Evolutionary conservation across 495 filamentous ascomycete genomes (phyloP), one percentile per base, ranked within the genome.

Genomic region (Xylaria bambusicola): DNA sequence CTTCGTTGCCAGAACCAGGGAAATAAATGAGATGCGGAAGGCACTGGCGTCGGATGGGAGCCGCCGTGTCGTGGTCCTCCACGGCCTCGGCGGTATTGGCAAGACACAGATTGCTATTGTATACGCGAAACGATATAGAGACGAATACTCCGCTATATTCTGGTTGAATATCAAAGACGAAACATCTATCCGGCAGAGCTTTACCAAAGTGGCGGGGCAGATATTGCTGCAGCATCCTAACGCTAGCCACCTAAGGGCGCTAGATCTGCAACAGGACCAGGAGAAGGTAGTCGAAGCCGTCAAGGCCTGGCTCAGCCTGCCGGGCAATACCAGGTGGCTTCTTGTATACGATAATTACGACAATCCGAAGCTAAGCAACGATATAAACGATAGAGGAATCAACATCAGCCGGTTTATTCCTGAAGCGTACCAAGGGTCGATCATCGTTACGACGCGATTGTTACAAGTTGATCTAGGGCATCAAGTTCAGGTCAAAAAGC

Each of bases 391-490:
- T 42, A 29, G 21, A 6, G 42, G 24, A 69, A 38, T n/a, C 36
- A 64, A 79, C 54, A 72, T 79, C 49, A 49, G 56, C 17, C 58
- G 48, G 21, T 78, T 71, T 57, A 60, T 79, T 21, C 67, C 75
- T 6, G 56, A 71, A 6, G 41, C 59, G 12, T 41, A 70, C 47
- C 74, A 76, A 48, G 76, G 73, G 5, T 69, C 70, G 8, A 60
- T 80, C 29, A 58, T 80, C 17, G 66, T 79, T 26, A 79, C 77
- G 50, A 79, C 77, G 4, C 70, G 74, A 41, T 74, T 68, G 40
- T 66, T 69, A 1, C 41, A 63, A 45, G 62, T 74, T 29, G 45
- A 36, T 29, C 54, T 73, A 29, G 73, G 74, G 15, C 56, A 69
- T 46, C 61, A 12, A 20, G 62, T 76, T 10, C 55, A 41, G 8